Percentiles rank a stretch among this genome's conserved stretches.
Conservation (phyloP, 371 early-diverging fungal genomes). For the Thermomucor indicae-seudaticae region DNA sequence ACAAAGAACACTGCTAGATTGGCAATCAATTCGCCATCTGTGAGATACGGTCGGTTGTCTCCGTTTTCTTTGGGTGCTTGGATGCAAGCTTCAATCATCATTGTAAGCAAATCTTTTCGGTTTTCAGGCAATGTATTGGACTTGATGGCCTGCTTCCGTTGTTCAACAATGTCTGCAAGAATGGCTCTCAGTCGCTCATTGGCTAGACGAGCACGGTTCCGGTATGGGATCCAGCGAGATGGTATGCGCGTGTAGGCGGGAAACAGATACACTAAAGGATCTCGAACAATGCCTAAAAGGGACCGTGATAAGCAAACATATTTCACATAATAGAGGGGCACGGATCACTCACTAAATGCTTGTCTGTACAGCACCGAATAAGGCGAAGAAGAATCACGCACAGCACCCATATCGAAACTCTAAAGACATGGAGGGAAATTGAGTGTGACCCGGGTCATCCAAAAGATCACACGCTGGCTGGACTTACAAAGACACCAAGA, state of each 20-base stretch:
- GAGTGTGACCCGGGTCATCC: too few relatives aligned
- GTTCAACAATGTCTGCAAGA: slow-evolving; percentile 12
- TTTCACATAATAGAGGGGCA: not conserved
- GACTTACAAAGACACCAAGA: slow-evolving; percentile 12
- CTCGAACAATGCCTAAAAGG: slow-evolving; percentile 2
- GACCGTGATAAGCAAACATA: not conserved
- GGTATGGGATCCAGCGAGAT: slow-evolving; percentile 18
- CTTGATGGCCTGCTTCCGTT: slow-evolving; percentile 6
- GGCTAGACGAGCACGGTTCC: slow-evolving; percentile 1
- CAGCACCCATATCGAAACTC: slow-evolving; percentile 15
- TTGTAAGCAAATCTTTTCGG: slow-evolving; percentile 18
- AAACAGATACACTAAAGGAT: slow-evolving; percentile 10
- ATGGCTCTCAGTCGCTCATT: slow-evolving; percentile 7
- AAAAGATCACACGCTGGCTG: not conserved
- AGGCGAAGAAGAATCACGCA: slow-evolving; percentile 7
- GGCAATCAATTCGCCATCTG: slow-evolving; percentile 11
- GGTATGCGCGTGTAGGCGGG: slow-evolving; percentile 22
- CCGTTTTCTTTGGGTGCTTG: not conserved
- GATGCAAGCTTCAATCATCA: slow-evolving; percentile 18
- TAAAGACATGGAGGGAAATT: not conserved
- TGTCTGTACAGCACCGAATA: slow-evolving; percentile 17
- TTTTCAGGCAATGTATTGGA: not conserved
- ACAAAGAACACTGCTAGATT: slow-evolving; percentile 32
- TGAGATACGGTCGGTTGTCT: not conserved
- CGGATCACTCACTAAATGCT: slow-evolving; percentile 18